Percentiles rank a stretch among this genome's conserved stretches.
phyloP scores from a whole-genome alignment of 495 filamentous ascomycete genomes.

The Annulohypoxylon maeteangense region DNA sequence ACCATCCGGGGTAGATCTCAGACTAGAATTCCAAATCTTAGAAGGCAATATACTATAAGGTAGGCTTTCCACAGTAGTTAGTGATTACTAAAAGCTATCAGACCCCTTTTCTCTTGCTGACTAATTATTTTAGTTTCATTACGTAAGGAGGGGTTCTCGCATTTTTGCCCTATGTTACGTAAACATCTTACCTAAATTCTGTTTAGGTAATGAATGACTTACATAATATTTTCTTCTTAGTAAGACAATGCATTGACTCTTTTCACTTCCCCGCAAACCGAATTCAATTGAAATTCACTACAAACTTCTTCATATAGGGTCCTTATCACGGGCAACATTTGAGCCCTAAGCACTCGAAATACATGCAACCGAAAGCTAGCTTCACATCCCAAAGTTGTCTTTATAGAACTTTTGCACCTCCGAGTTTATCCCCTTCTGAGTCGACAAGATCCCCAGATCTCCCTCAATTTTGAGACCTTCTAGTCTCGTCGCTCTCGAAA shows the following conservation, averaged over 20 bases:
- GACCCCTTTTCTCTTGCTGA: no score
- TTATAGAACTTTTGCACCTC: slow-evolving; percentile 42
- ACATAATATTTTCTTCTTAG: no score
- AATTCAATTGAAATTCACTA: no score
- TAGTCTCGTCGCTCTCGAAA: slow-evolving; percentile 81
- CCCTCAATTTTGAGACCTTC: slow-evolving; percentile 69
- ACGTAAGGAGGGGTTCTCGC: no score
- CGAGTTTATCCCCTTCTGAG: slow-evolving; percentile 39
- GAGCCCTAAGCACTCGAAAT: not conserved
- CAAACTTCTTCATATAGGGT: no score
- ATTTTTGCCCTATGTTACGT: no score
- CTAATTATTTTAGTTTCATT: no score
- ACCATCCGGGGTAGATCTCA: not conserved
- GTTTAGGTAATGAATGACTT: no score
- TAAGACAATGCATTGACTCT: no score
- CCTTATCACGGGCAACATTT: not conserved
- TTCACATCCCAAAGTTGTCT: slow-evolving; percentile 37
- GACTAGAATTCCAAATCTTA: slow-evolving; percentile 36
- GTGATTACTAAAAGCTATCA: not conserved
- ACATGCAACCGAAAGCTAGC: not conserved
- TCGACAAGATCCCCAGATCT: slow-evolving; percentile 31
- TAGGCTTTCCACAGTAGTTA: not conserved
- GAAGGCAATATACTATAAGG: not conserved
- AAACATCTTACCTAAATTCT: no score
- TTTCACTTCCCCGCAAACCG: no score